Evolutionary conservation across 805 yeast genomes (phyloP), one percentile per base, ranked within the genome.

Genomic region (Candida tibetensis): DNA sequence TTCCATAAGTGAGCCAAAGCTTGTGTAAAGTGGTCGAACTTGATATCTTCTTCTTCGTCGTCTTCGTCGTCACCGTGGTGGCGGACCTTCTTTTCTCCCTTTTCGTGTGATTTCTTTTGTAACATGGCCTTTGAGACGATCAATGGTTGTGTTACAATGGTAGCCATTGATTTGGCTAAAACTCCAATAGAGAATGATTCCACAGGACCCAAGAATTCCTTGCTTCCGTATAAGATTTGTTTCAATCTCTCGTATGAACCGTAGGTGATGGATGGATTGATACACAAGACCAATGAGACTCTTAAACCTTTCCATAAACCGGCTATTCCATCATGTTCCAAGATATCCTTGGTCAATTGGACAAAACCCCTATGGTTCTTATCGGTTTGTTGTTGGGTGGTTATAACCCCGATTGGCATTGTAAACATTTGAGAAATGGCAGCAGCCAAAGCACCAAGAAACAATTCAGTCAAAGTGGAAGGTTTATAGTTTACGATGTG

Each of bases 261-360:
- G 55, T 86, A 87, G 2, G 95, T 87, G 55, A 87, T 87, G 28
- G 93, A 81, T 2, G 95, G 95, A 62, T 87, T 87, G 34, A 82
- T 67, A 14, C 91, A 86, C 35, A 87, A 72, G 8, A 86, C 83
- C 51, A 86, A 60, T 5, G 87, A 79, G 5, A 88, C 95, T 58
- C 86, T 82, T 40, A 87, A 71, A 0, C 95, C 95, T 47, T 80
- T 74, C 95, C 95, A 87, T 42, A 85, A 75, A 0, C 91, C 91
- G 15, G 72, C 58, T 26, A 79, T 46, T 3, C 93, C 91, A 48
- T 84, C 85, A 18, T 79, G 79, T 15, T 66, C 62, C 26, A 77
- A 58, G 34, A 85, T 78, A 35, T 78, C 76, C 41, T 71, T 53
- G 27, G 60, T 47, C 46, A 69, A 57, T 46, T 60, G 58, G 39